Percentiles rank a stretch among this genome's conserved stretches.
Conservation (phyloP, 768 basidiomycete genomes). For the Suillus discolor region DNA sequence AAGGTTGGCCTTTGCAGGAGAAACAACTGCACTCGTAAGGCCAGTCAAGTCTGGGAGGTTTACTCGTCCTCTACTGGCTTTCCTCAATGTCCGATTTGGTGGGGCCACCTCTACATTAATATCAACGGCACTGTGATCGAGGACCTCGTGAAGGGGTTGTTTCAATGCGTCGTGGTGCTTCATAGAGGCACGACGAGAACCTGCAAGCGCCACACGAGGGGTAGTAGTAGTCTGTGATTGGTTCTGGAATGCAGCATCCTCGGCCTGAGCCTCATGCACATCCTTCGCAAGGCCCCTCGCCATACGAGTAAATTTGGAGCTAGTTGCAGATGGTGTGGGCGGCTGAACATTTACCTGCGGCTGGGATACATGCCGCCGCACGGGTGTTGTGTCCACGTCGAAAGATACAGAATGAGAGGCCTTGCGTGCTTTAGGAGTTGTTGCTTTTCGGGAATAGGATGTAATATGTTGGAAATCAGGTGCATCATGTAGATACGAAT, state of each 20-base stretch:
- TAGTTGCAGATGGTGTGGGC: slow-evolving; percentile 57
- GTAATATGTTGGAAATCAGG: slow-evolving; percentile 1
- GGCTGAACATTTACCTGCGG: slow-evolving; percentile 54
- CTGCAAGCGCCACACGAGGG: not conserved
- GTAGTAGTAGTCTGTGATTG: slow-evolving; percentile 10
- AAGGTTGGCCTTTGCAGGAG: slow-evolving; percentile 60
- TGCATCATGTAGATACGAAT: slow-evolving; percentile 15
- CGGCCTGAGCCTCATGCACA: slow-evolving; percentile 43
- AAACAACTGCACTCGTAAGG: slow-evolving; percentile 74
- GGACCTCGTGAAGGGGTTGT: slow-evolving; percentile 35
- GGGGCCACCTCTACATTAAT: slow-evolving; percentile 9
- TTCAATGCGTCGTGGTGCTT: slow-evolving; percentile 6
- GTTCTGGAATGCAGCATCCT: slow-evolving; percentile 9
- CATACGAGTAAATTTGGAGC: slow-evolving; percentile 63
- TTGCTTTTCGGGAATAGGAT: slow-evolving; percentile 21
- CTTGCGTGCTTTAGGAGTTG: slow-evolving; percentile 38
- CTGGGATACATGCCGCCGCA: slow-evolving; percentile 27
- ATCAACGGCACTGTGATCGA: slow-evolving; percentile 27
- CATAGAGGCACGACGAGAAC: slow-evolving; percentile 9
- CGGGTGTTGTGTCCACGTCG: slow-evolving; percentile 28
- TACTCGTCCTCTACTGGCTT: slow-evolving; percentile 42
- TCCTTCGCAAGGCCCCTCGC: slow-evolving; percentile 59
- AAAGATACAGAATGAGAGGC: slow-evolving; percentile 28
- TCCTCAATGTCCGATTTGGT: slow-evolving; percentile 19
- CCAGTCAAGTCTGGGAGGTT: slow-evolving; percentile 85